Evolutionary conservation across 2,329 filamentous ascomycete species (phyloP), one percentile per base, ranked within the genome.

Genomic region (Fusarium transvaalense): DNA sequence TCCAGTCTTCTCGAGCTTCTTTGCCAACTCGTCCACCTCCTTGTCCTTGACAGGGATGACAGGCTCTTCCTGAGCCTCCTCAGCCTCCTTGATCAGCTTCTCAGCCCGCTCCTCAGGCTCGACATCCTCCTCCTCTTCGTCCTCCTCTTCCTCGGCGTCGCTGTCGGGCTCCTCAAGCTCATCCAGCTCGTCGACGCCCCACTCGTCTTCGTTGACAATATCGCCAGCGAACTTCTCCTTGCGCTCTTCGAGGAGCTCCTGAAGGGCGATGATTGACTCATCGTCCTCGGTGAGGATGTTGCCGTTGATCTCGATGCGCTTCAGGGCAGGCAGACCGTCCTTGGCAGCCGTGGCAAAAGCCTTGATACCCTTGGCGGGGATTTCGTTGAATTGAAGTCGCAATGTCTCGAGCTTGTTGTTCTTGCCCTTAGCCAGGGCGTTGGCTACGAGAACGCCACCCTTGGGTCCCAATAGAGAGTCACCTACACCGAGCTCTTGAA

Each of bases 281-380:
- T 98, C 93, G 4, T 97, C 93, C 78, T 97, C 94, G 10, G 87
- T 84, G 74, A 99, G 97, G 77, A 93, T 96, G 83, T 99, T 99
- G 51, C 96, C 96, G 78, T 99, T 98, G 71, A 99, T 83, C 81
- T 98, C 96, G 50, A 99, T 88, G 74, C 94, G 90, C 81, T 91
- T 91, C 70, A 99, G 82, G 14, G 87, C 86, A 3, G 93, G 94
- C 10, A 99, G 85, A 4, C 85, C 84, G 10, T 86, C 82, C 73
- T 88, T 88, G 6, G 89, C 89, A 4, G 92, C 92, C 21, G 86
- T 82, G 5, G 90, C 86, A 55, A 99, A 84, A 4, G 85, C 86
- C 76, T 92, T 89, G 50, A 98, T 80, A 19, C 91, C 92, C 59
- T 89, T 86, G 1, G 90, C 84, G 39, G 92, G 94, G 76, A 99